phyloP scores from a whole-genome alignment of 2,329 filamentous ascomycete genomes.

The Xylariaceae sp. region DNA sequence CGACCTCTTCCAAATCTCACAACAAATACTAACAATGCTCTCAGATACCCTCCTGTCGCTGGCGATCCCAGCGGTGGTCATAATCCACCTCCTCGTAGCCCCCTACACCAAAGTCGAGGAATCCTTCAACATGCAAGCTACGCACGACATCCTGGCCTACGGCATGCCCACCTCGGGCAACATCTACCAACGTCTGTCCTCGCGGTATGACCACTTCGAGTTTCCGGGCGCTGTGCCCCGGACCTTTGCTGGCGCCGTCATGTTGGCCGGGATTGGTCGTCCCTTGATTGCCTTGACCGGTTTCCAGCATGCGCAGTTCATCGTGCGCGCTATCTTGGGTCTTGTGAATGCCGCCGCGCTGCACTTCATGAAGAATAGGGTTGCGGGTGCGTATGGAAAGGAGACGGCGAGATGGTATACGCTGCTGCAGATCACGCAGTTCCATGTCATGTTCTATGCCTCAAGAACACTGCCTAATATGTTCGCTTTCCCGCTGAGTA shows the following conservation, averaged over 20 bases:
- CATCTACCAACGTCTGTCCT: constrained; percentile 47
- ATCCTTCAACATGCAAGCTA: constrained; percentile 94
- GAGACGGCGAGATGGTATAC: constrained; percentile 73
- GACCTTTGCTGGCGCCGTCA: constrained; percentile 77
- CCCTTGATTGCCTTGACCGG: constrained; percentile 56
- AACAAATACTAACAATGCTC: not conserved
- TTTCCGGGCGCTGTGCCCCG: constrained; percentile 90
- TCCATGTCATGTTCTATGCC: constrained; percentile 89
- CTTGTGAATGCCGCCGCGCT: constrained; percentile 67
- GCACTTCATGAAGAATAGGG: constrained; percentile 56
- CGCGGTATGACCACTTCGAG: constrained; percentile 78
- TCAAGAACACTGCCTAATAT: constrained; percentile 91
- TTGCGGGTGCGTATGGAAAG: constrained; percentile 63
- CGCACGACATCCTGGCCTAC: constrained; percentile 81
- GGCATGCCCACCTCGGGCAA: constrained; percentile 59
- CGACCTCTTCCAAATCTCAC: not conserved
- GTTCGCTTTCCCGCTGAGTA: constrained; percentile 86
- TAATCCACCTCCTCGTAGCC: constrained; percentile 65
- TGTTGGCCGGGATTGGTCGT: constrained; percentile 67
- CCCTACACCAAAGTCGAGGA: constrained; percentile 98
- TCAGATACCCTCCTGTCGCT: constrained; percentile 47
- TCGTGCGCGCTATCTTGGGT: constrained; percentile 73
- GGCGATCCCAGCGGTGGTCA: constrained; percentile 57
- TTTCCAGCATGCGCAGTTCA: constrained; percentile 51
- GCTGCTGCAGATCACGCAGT: constrained; percentile 73